Base-by-base conservation (phyloP, 2,329 filamentous ascomycete genomes). In the Fusarium phyllophilum region DNA sequence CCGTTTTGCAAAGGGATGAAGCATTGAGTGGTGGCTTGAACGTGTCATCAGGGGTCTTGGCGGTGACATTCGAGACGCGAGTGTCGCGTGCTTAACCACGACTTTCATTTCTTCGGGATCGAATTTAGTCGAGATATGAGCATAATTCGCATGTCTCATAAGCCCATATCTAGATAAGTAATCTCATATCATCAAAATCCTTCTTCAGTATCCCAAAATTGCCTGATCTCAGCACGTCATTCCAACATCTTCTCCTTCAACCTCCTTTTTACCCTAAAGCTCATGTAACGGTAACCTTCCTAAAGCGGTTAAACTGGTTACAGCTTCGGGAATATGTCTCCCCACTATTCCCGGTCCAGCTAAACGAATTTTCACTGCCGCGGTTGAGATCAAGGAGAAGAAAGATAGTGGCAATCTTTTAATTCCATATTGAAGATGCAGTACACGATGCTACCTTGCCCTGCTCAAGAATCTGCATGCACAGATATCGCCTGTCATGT, bases 211-310 rank as follows among this genome's bases (percentile, higher is more conserved):
- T 3, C 26, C 26, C 20, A 13, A 22, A 29, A 29, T n/a, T 55
- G 24, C 64, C 24, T 58, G 41, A 48, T 42, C 12, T 26, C 17
- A 42, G 38, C 31, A 31, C 20, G 4, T 54, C 31, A 59, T 52
- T 24, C 20, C 38, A 38, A 38, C 6, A 49, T 38, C 8, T 36
- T 29, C 4, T 8, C 3, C 24, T 29, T 46, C 24, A 18, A 48
- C 29, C 33, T 14, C 38, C 8, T 22, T 41, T 56, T 24, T 46
- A 26, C 42, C 48, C 48, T 36, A 13, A 24, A 42, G 39, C 10
- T 45, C 68, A 75, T 75, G 72, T 46, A 75, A 70, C 72, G 15
- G 72, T 64, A 73, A 75, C 72, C 68, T 75, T 75, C 72, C 72
- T 67, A 73, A 63, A 62, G 3, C 14, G 52, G 72, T 48, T 59